Evolutionary conservation across 2,329 filamentous ascomycete species (phyloP).

Genomic region (Colletotrichum liriopes): DNA sequence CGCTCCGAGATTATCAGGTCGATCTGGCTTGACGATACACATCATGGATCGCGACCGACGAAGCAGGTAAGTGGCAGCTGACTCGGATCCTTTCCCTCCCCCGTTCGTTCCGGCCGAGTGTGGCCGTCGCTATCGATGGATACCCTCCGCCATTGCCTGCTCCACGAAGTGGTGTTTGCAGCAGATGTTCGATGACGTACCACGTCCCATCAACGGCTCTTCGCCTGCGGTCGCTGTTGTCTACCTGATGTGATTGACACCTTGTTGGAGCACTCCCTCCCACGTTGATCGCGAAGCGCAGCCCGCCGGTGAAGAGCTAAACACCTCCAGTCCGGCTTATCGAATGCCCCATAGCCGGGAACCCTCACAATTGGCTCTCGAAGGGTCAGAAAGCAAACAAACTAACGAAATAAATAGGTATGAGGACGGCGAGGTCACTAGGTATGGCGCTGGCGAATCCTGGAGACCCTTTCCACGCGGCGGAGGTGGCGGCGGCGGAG

Average conservation of each 20-base stretch:
- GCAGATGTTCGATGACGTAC: background rate
- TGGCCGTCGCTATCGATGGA: background rate
- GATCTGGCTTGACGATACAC: background rate
- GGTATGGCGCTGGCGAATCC: conserved; percentile 74
- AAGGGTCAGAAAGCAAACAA: background rate
- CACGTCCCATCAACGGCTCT: background rate
- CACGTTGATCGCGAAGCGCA: background rate
- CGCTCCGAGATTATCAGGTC: background rate
- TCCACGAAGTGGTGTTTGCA: background rate
- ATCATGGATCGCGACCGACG: conserved; percentile 57
- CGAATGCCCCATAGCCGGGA: background rate
- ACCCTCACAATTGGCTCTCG: no score
- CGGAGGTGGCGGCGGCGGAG: conserved; percentile 42
- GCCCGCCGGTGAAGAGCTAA: background rate
- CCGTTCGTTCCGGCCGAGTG: background rate
- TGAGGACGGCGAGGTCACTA: conserved; percentile 74
- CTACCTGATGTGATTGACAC: background rate
- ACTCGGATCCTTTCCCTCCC: background rate
- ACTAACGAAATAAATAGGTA: conserved; percentile 59
- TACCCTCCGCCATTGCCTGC: background rate
- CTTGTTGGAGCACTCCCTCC: background rate
- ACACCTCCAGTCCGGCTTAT: background rate
- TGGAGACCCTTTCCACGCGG: conserved; percentile 70
- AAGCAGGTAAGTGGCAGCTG: conserved; percentile 51
- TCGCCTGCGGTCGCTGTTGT: background rate